A percentile compares a stretch with the other conserved stretches of the same genome.
Conservation (phyloP, 2,329 filamentous ascomycete species). For the Cordyceps javanica region DNA sequence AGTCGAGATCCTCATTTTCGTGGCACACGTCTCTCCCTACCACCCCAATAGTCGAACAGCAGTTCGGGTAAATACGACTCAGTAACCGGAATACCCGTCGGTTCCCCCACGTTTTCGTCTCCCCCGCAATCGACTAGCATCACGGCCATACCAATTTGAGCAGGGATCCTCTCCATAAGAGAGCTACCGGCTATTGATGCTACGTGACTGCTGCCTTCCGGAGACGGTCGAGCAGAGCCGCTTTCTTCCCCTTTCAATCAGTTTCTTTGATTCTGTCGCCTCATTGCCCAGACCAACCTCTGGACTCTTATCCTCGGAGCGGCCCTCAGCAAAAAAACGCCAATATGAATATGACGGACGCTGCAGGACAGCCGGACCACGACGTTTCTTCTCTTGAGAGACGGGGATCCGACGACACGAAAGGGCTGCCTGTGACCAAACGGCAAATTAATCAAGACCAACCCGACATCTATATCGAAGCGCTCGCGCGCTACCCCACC, state of each 20-base stretch:
- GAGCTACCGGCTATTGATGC: not conserved
- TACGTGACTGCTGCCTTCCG: not conserved
- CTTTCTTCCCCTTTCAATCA: not conserved
- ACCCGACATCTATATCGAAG: constrained; percentile 28
- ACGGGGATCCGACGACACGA: not conserved
- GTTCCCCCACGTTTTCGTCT: constrained; percentile 14
- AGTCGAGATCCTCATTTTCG: too few relatives aligned
- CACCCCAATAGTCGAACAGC: too few relatives aligned
- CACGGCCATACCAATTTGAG: constrained; percentile 21
- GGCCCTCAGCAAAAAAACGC: too few relatives aligned
- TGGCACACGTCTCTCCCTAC: too few relatives aligned
- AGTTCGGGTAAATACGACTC: not conserved
- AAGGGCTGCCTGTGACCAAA: not conserved
- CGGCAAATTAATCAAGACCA: constrained; percentile 18
- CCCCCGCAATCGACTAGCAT: constrained; percentile 25
- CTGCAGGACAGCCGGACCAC: not conserved
- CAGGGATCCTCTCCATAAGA: not conserved
- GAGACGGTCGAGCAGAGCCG: not conserved
- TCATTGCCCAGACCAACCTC: not conserved
- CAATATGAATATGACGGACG: not conserved
- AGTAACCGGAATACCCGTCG: not conserved
- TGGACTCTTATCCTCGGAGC: not conserved
- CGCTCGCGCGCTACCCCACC: constrained; percentile 29
- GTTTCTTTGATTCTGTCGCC: not conserved
- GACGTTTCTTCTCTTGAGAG: not conserved